These are phyloP conservation scores for Cymodocea nodosa DNA, from an alignment of 116 monocot genomes.

Conservation along the genomic window DNA sequence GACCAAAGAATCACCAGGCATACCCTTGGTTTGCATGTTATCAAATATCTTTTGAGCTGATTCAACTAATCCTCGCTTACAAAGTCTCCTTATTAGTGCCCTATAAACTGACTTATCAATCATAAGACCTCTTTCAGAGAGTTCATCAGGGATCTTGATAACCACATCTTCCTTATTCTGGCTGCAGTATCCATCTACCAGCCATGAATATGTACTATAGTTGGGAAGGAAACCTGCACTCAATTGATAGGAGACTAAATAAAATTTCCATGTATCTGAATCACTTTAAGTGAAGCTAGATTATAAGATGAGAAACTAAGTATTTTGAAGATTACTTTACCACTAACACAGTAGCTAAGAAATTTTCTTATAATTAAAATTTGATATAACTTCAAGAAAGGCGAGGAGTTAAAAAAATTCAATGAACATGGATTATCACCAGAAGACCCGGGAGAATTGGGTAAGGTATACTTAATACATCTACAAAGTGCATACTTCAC, in stretches of 20 bases:
- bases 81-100: conserved; percentile 71
- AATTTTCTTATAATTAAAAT: too few relatives aligned
- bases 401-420: too few relatives aligned
- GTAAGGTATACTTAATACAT: too few relatives aligned
- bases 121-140: conserved; percentile 41
- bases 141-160: conserved; percentile 57
- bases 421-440: too few relatives aligned
- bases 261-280: neutral
- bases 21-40: conserved; percentile 48
- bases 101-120: conserved; percentile 64
- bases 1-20: conserved; percentile 46
- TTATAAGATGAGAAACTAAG: too few relatives aligned
- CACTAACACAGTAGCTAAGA: too few relatives aligned
- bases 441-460: too few relatives aligned
- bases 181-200: conserved; percentile 78
- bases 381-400: too few relatives aligned
- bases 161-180: conserved; percentile 64
- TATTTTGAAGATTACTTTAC: too few relatives aligned
- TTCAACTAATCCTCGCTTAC: conserved; percentile 54
- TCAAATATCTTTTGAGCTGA: conserved; percentile 37
- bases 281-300: too few relatives aligned
- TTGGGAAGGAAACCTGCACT: conserved; percentile 55
- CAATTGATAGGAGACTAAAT: neutral
- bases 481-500: too few relatives aligned
- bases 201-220: conserved; percentile 79